phyloP scores from a whole-genome alignment of 805 yeast genomes.

The Ogataea methylovora region DNA sequence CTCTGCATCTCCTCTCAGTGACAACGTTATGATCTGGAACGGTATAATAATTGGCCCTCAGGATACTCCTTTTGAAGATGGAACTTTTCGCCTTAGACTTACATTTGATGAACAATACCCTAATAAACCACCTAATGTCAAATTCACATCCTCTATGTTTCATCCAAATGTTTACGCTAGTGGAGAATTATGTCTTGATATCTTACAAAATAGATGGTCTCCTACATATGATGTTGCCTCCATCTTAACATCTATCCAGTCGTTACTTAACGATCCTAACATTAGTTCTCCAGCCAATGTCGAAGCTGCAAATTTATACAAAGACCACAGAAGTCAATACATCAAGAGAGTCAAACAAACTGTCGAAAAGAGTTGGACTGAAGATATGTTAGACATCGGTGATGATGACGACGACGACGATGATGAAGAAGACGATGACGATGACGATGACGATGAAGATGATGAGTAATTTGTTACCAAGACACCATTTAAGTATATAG shows the following conservation, averaged over 20 bases:
- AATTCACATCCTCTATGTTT: constrained; percentile 89
- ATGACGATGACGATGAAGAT: constrained; percentile 14
- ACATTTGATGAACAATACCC: constrained; percentile 97
- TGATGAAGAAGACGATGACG: constrained; percentile 22
- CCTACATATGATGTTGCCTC: constrained; percentile 98
- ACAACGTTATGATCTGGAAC: constrained; percentile 96
- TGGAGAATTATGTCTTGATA: constrained; percentile 94
- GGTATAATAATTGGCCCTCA: constrained; percentile 97
- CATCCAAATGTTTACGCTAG: constrained; percentile 96
- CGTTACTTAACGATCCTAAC: constrained; percentile 90
- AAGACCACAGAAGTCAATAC: constrained; percentile 92
- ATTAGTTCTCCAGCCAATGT: constrained; percentile 96
- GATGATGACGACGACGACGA: constrained; percentile 34
- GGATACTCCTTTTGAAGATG: constrained; percentile 97
- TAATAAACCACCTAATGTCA: constrained; percentile 90
- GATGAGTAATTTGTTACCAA: constrained; percentile 8
- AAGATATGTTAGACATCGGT: constrained; percentile 57
- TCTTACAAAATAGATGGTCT: constrained; percentile 95
- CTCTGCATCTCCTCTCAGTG: constrained; percentile 94
- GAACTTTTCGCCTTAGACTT: constrained; percentile 79
- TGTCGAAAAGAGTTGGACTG: constrained; percentile 92
- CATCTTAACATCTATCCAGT: constrained; percentile 87
- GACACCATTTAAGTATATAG: not conserved
- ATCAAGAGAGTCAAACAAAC: constrained; percentile 88
- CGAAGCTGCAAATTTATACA: constrained; percentile 92